Evolutionary conservation across 805 yeast genomes (phyloP), one percentile per base, ranked within the genome.

Genomic region (Yarrowia yakushimensis): DNA sequence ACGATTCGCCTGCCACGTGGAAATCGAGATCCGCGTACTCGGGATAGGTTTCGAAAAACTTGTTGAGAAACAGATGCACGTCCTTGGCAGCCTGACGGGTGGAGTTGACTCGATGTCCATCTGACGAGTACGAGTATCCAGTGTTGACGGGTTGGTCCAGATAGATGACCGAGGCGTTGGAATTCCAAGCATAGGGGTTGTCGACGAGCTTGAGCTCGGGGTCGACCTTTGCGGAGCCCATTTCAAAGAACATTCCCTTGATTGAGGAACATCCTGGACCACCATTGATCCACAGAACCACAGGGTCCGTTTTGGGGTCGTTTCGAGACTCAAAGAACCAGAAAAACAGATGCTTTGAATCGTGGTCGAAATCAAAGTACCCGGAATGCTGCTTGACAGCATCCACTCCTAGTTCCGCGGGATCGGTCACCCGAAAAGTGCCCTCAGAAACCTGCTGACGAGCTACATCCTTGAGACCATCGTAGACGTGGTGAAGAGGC

Each of bases 201-300:
- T 76, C 78, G 30, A 82, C 81, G n/a, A 96, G 91, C 69, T 84
- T 82, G 67, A 87, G 74, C 36, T 84, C 80, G 39, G 81, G 72
- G 54, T 84, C 81, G 63, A 93, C 84, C 12, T 86, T 79, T 0
- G 96, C 82, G 7, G 97, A 96, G 28, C 98, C 98, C 71, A 91
- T 80, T 73, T 93, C 98, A 70, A 92, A 90, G 69, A 93, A 84
- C 65, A 92, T 78, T 8, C 97, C 97, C 37, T 96, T 89, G 71
- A 90, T 76, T 0, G 97, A 89, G 0, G 97, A 89, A 73, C 97
- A 92, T 9, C 97, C 97, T 36, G 97, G 97, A 5, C 97, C 97
- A 67, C 97, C 97, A 72, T 92, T 92, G 69, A 92, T 78, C 98
- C 97, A 91, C 67, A 93, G 79, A 60, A 93, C 81, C 18, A 91